Conservation (phyloP, 2,329 filamentous ascomycete genomes). For the Aureobasidium sp. region DNA sequence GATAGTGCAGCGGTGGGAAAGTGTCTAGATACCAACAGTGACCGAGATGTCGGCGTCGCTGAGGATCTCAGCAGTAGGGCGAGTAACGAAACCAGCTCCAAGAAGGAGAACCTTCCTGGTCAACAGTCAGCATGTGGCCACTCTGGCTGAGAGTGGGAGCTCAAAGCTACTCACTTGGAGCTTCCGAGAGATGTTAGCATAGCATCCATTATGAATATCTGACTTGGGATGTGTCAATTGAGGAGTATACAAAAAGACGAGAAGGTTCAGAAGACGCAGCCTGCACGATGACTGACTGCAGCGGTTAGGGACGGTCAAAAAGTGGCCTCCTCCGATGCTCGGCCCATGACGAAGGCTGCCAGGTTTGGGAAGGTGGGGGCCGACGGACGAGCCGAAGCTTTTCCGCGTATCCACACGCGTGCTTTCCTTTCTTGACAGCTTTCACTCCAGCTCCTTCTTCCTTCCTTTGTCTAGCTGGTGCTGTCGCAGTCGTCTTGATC, state of each 20-base stretch:
- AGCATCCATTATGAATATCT: slow-evolving; percentile 30
- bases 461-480: neutral
- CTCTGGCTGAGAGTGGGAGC: neutral
- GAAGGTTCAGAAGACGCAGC: slow-evolving; percentile 13
- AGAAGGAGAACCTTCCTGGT: slow-evolving; percentile 42
- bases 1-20: neutral
- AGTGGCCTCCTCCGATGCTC: slow-evolving; percentile 1
- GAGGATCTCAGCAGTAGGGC: slow-evolving; percentile 53
- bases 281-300: slow-evolving; percentile 14
- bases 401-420: slow-evolving; percentile 5
- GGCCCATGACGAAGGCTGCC: neutral
- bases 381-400: neutral
- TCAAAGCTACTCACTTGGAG: slow-evolving; percentile 29
- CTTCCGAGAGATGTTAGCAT: slow-evolving; percentile 22
- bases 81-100: slow-evolving; percentile 48
- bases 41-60: slow-evolving; percentile 51
- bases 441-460: slow-evolving; percentile 6
- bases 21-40: slow-evolving; percentile 43
- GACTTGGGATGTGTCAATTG: neutral
- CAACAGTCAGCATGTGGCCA: neutral
- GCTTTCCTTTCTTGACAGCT: slow-evolving; percentile 9
- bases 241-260: neutral
- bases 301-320: slow-evolving; percentile 1
- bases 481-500: slow-evolving; percentile 13
- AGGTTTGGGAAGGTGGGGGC: neutral